Base-by-base conservation (phyloP, 805 yeast species). In the Priceomyces melissophilus region DNA sequence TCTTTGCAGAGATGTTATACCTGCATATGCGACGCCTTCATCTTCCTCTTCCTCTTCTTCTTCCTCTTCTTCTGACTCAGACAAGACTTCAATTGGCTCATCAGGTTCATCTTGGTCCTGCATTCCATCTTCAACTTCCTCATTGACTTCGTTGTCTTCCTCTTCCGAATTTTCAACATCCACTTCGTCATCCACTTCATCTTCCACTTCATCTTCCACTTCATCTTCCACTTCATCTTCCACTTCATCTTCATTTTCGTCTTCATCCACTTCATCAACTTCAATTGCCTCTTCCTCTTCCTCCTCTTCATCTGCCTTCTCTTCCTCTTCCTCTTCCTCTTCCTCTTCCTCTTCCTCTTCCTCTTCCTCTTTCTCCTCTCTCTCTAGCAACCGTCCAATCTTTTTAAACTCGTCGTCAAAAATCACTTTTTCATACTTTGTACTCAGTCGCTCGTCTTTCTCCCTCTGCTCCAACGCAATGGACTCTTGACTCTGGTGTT, bases 61-160 rank as follows among this genome's bases (percentile, higher is more conserved):
- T 4, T 36, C 39, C 11, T 45, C 47, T 17, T 35, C 35, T n/a
- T 37, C 30, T 35, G 40, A 44, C 23, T 41, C 42, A 10, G 43
- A 35, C 15, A 37, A 25, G 10, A 30, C 17, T 25, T 29, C 30
- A 14, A 28, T 20, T n/a, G 29, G 10, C 11, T 23, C 30, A 9
- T 3, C 30, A 15, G 3, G 15, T n/a, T 23, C 13, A 11, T 75
- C 75, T 35, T 62, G 37, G 15, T 26, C 26, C 27, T 13, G 27
- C 55, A 1, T 87, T 81, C 37, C 81, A 71, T 41, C 81, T 81
- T 30, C 81, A 51, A 0, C 81, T 5, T 30, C 35, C 10, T 32
- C 81, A 26, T 71, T 69, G 46, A 73, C 67, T 0, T 84, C 88
- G 26, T 58, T 67, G 32, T 65, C 66, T 30, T 67, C 65, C 17